A percentile compares a stretch with the other conserved stretches of the same genome.
These are phyloP conservation scores for Gigaspora rosea DNA, from an alignment of 192 early-diverging fungal species.

Conservation along the genomic window DNA sequence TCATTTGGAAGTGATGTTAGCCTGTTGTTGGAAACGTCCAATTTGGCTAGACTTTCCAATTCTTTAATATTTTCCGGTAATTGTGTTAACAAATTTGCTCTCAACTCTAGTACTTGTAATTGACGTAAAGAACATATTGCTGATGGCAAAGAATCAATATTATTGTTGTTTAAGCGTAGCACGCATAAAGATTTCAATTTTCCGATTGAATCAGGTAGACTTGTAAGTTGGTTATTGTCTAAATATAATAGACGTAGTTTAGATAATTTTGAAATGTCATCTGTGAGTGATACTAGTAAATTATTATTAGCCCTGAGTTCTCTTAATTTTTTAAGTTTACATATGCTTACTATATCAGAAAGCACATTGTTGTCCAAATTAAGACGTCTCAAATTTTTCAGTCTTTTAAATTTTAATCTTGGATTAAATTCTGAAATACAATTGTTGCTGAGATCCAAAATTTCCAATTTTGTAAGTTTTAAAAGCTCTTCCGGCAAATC, in stretches of 20 bases:
- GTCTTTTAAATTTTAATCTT: constrained; percentile 44
- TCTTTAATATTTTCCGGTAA: constrained; percentile 48
- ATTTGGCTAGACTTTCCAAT: constrained; percentile 49
- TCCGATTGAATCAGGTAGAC: constrained; percentile 45
- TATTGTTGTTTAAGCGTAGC: constrained; percentile 43
- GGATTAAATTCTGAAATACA: constrained; percentile 49
- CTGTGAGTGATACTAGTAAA: constrained; percentile 38
- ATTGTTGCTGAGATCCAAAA: constrained; percentile 47
- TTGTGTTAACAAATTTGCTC: constrained; percentile 40
- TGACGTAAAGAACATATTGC: constrained; percentile 47
- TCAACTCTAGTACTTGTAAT: constrained; percentile 43
- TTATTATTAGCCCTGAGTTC: constrained; percentile 46
- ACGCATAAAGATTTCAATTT: constrained; percentile 41
- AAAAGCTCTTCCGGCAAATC: constrained; percentile 49
- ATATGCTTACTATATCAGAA: constrained; percentile 42
- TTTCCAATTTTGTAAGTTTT: constrained; percentile 45
- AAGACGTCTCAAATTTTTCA: constrained; percentile 42
- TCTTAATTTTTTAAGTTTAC: constrained; percentile 44
- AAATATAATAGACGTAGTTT: constrained; percentile 45
- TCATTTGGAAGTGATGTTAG: constrained; percentile 44
- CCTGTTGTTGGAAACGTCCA: constrained; percentile 57
- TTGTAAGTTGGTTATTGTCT: constrained; percentile 41
- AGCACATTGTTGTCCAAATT: constrained; percentile 49
- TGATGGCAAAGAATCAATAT: constrained; percentile 36
- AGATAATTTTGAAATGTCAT: constrained; percentile 39